phyloP scores from a whole-genome alignment of 805 yeast genomes.

The Saccharomycopsis synnaedendra region DNA sequence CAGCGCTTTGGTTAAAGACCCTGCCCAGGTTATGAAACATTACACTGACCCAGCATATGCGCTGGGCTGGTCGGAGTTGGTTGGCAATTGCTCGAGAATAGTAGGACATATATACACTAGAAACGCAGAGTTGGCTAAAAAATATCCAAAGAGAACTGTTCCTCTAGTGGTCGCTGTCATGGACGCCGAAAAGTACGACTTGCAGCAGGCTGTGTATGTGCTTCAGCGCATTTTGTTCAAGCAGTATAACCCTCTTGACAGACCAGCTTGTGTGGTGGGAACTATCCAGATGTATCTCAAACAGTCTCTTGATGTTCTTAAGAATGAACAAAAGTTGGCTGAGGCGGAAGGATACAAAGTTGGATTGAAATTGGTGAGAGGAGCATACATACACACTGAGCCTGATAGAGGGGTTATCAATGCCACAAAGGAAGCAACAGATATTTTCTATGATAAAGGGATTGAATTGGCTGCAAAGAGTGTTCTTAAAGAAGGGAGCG shows the following conservation, averaged over 20 bases:
- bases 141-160: constrained; percentile 52
- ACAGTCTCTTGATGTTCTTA: constrained; percentile 52
- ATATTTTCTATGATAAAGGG: constrained; percentile 61
- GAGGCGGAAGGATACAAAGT: constrained; percentile 47
- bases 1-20: constrained; percentile 73
- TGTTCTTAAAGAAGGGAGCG: constrained; percentile 30
- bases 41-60: constrained; percentile 41
- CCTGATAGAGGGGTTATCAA: constrained; percentile 64
- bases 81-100: constrained; percentile 53
- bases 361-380: constrained; percentile 87
- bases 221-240: constrained; percentile 73
- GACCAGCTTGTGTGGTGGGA: constrained; percentile 66
- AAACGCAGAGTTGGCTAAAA: constrained; percentile 35
- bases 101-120: constrained; percentile 44
- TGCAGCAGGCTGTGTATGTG: constrained; percentile 87
- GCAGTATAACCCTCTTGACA: constrained; percentile 51
- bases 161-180: constrained; percentile 71
- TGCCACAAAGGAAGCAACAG: constrained; percentile 71
- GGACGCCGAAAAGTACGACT: constrained; percentile 84
- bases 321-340: constrained; percentile 57
- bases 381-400: constrained; percentile 91
- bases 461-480: constrained; percentile 49
- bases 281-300: constrained; percentile 88
- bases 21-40: constrained; percentile 60
- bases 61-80: constrained; percentile 40